phyloP scores from a whole-genome alignment of 2,329 filamentous ascomycete genomes.

The Ophiosphaerella herpotricha region DNA sequence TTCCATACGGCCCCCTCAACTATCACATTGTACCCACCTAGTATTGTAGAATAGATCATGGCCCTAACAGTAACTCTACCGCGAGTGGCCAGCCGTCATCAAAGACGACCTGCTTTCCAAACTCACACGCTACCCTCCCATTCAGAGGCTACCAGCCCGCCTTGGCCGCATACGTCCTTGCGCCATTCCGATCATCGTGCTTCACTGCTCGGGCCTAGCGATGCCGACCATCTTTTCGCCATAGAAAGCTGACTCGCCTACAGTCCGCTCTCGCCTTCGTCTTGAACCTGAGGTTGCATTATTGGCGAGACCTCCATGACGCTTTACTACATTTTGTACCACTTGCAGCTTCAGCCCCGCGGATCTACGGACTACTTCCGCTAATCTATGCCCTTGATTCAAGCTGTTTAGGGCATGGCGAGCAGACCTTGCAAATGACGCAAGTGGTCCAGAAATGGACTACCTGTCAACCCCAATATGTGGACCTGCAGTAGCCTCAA shows the following conservation, averaged over 20 bases:
- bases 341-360: not conserved
- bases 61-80: too few relatives aligned
- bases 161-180: not conserved
- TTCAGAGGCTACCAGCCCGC: not conserved
- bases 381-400: not conserved
- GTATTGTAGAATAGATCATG: too few relatives aligned
- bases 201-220: not conserved
- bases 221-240: not conserved
- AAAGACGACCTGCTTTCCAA: too few relatives aligned
- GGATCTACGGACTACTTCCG: not conserved
- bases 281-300: constrained; percentile 1
- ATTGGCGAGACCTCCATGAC: not conserved
- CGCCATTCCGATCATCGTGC: not conserved
- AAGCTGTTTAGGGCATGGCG: not conserved
- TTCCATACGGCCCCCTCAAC: too few relatives aligned
- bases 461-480: constrained; percentile 10
- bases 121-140: too few relatives aligned
- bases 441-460: constrained; percentile 8
- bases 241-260: not conserved
- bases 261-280: not conserved
- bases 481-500: constrained; percentile 30
- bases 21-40: too few relatives aligned
- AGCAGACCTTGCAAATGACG: constrained; percentile 8
- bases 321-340: constrained; percentile 1
- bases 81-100: too few relatives aligned